Evolutionary conservation across 768 basidiomycete genomes (phyloP).

Genomic region (Phylloporus sp.): DNA sequence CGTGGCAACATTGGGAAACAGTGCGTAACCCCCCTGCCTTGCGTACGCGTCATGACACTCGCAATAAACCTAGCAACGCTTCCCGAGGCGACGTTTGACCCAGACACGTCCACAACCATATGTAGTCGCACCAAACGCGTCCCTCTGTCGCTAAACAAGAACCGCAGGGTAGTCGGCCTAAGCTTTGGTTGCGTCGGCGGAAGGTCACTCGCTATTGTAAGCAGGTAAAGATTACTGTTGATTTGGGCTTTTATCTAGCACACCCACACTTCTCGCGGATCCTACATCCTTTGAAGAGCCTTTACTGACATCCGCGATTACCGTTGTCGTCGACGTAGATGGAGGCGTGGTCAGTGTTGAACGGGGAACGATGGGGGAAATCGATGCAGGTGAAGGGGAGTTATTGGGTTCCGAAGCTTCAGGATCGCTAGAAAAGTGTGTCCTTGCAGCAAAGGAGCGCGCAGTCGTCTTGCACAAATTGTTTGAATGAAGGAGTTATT

Average conservation of each 20-base stretch:
- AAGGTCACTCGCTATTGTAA: slow-evolving; percentile 8
- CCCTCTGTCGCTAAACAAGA: slow-evolving; percentile 43
- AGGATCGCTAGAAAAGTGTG: slow-evolving; percentile 17
- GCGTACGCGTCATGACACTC: slow-evolving; percentile 37
- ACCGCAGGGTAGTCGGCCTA: slow-evolving; percentile 16
- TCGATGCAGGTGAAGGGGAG: slow-evolving; percentile 12
- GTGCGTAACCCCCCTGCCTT: slow-evolving; percentile 44
- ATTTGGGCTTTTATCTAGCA: slow-evolving; percentile 7
- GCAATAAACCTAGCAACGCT: slow-evolving; percentile 47
- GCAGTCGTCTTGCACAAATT: slow-evolving; percentile 22
- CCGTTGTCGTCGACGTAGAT: slow-evolving; percentile 52
- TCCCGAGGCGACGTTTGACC: slow-evolving; percentile 68
- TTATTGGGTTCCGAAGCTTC: background rate
- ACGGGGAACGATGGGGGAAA: slow-evolving; percentile 21
- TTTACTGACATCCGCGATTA: slow-evolving; percentile 68
- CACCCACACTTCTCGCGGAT: slow-evolving; percentile 66
- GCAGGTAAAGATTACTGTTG: background rate
- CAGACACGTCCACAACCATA: slow-evolving; percentile 57
- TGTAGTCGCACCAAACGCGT: slow-evolving; percentile 51
- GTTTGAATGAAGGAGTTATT: slow-evolving; percentile 13
- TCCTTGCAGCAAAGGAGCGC: slow-evolving; percentile 18
- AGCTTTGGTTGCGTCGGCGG: slow-evolving; percentile 25
- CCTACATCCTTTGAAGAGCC: slow-evolving; percentile 91
- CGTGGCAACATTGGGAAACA: slow-evolving; percentile 80
- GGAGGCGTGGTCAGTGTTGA: slow-evolving; percentile 23